These are phyloP conservation scores for Plasmodium gallinaceum DNA, from an alignment of 169 alveolate genomes.

Conservation along the genomic window DNA sequence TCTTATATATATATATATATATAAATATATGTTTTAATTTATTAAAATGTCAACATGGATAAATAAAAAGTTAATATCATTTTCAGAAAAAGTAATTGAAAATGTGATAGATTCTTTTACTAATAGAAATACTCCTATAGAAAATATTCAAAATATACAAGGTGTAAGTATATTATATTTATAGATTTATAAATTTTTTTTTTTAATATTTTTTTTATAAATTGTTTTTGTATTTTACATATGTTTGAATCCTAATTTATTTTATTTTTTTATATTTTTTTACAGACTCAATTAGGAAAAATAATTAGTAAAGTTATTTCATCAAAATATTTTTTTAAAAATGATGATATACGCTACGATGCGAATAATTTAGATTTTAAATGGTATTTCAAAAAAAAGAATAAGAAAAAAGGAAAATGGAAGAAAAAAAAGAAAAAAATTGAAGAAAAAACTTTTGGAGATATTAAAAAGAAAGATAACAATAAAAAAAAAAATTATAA, in stretches of 20 bases:
- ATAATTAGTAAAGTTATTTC: slow-evolving; percentile 73
- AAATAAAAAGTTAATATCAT: slow-evolving; percentile 68
- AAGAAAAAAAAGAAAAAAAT: slow-evolving; percentile 5
- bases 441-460: neutral
- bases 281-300: slow-evolving; percentile 70
- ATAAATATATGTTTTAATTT: neutral
- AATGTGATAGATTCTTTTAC: slow-evolving; percentile 75
- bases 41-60: slow-evolving; percentile 77
- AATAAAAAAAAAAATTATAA: neutral
- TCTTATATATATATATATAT: neutral
- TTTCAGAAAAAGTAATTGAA: slow-evolving; percentile 75
- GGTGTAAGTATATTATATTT: slow-evolving; percentile 26
- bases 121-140: slow-evolving; percentile 56
- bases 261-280: neutral
- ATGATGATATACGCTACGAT: slow-evolving; percentile 72
- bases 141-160: slow-evolving; percentile 66
- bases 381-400: slow-evolving; percentile 23
- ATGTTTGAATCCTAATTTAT: neutral
- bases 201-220: neutral
- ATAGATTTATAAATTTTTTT: neutral
- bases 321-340: slow-evolving; percentile 71
- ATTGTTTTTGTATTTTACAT: neutral
- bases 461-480: neutral
- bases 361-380: slow-evolving; percentile 42
- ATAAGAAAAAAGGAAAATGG: slow-evolving; percentile 11